These are phyloP conservation scores for Gomphus bonarii DNA, from an alignment of 1,284 basidiomycete species.

Conservation along the genomic window DNA sequence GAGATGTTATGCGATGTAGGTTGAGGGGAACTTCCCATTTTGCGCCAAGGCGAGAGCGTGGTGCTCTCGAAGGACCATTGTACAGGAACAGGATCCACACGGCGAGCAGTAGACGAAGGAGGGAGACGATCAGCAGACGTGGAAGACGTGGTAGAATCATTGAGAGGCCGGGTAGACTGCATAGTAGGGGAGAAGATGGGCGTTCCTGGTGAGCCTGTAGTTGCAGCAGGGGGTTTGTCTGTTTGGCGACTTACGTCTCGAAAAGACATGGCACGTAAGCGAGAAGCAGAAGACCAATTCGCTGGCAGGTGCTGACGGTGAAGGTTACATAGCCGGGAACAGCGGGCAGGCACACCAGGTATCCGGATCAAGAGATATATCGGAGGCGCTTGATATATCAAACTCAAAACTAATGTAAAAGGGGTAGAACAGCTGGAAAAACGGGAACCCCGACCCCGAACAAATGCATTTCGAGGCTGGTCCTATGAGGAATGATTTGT, in stretches of 20 bases:
- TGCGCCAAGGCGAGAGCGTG: neutral
- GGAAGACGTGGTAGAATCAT: neutral
- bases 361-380: no score
- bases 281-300: neutral
- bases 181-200: neutral
- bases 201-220: slow-evolving; percentile 8
- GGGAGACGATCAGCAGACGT: neutral
- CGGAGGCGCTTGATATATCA: no score
- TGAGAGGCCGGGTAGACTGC: neutral
- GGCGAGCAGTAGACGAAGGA: neutral
- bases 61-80: slow-evolving; percentile 10
- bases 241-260: neutral
- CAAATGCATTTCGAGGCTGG: no score
- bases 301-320: neutral
- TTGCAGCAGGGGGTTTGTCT: neutral
- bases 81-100: slow-evolving; percentile 1
- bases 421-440: no score
- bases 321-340: neutral
- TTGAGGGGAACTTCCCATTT: neutral
- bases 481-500: no score
- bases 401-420: no score
- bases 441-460: no score
- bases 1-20: neutral
- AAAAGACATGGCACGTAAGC: neutral
- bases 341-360: no score